Evolutionary conservation across 2,329 filamentous ascomycete species (phyloP).

Genomic region (Exserohilum turcica): DNA sequence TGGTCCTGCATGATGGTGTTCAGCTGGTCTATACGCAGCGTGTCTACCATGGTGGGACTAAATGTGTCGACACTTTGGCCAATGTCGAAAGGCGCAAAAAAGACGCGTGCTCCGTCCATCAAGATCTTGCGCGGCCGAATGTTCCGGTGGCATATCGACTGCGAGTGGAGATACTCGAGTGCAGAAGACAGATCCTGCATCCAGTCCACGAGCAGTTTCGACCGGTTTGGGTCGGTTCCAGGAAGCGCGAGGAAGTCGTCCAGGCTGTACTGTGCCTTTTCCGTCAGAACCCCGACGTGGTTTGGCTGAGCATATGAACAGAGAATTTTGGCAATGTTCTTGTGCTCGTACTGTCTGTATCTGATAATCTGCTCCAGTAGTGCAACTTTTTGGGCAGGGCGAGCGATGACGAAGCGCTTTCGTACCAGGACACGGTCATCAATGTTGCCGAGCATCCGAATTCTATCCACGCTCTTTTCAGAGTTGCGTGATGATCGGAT

Average conservation of each 20-base stretch:
- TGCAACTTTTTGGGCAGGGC: conserved; percentile 43
- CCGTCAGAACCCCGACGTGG: conserved; percentile 43
- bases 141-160: conserved; percentile 44
- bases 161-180: conserved; percentile 46
- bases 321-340: conserved; percentile 46
- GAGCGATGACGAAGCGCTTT: conserved; percentile 45
- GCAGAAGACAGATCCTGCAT: conserved; percentile 49
- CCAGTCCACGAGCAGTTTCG: conserved; percentile 47
- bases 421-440: conserved; percentile 45
- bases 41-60: conserved; percentile 35
- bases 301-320: conserved; percentile 48
- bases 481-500: conserved; percentile 39
- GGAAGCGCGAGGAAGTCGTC: conserved; percentile 46
- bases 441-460: conserved; percentile 41
- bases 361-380: conserved; percentile 46
- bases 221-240: conserved; percentile 36
- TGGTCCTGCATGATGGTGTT: conserved; percentile 42
- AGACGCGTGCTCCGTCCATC: conserved; percentile 42
- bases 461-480: conserved; percentile 45
- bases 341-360: conserved; percentile 47
- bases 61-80: conserved; percentile 33
- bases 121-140: conserved; percentile 50
- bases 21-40: conserved; percentile 39
- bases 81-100: conserved; percentile 47
- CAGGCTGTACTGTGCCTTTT: conserved; percentile 43